Conservation (phyloP, 192 early-diverging fungal species). For the Entomortierella lignicola region DNA sequence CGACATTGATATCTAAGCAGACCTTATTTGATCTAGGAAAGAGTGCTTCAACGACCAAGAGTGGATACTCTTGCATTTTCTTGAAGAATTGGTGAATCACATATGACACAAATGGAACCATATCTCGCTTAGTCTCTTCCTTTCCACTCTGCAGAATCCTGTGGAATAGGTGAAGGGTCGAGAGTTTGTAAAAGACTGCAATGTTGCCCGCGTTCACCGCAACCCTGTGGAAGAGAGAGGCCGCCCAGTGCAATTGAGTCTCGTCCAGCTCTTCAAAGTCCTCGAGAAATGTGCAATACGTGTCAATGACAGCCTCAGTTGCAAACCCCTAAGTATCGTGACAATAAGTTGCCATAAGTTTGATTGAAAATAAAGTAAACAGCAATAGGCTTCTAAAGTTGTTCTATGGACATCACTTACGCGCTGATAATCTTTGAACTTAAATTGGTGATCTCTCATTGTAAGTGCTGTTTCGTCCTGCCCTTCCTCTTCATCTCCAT, state of each 20-base stretch:
- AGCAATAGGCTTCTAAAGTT: background rate
- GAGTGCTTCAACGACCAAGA: slow-evolving; percentile 68
- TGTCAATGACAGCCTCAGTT: slow-evolving; percentile 59
- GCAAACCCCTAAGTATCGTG: slow-evolving; percentile 63
- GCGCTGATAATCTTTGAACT: slow-evolving; percentile 59
- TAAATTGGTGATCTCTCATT: slow-evolving; percentile 45
- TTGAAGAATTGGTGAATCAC: slow-evolving; percentile 67
- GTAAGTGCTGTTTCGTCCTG: slow-evolving; percentile 38
- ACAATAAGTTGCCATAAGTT: too few relatives aligned
- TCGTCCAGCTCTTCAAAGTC: slow-evolving; percentile 63
- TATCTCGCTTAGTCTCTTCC: slow-evolving; percentile 39
- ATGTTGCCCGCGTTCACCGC: slow-evolving; percentile 67
- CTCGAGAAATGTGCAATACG: slow-evolving; percentile 68
- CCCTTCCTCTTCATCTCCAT: slow-evolving; percentile 14
- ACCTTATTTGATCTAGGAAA: slow-evolving; percentile 57
- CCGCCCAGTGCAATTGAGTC: slow-evolving; percentile 62
- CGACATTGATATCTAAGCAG: slow-evolving; percentile 51
- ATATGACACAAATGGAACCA: slow-evolving; percentile 67
- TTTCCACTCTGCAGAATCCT: slow-evolving; percentile 56
- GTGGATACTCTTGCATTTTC: slow-evolving; percentile 62
- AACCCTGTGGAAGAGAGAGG: slow-evolving; percentile 74
- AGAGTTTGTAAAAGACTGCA: slow-evolving; percentile 72
- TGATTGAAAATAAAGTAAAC: background rate
- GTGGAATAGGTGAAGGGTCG: slow-evolving; percentile 73
- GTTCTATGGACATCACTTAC: slow-evolving; percentile 39